phyloP scores from a whole-genome alignment of 1,284 basidiomycete species.

The Heterobasidion parviporum region DNA sequence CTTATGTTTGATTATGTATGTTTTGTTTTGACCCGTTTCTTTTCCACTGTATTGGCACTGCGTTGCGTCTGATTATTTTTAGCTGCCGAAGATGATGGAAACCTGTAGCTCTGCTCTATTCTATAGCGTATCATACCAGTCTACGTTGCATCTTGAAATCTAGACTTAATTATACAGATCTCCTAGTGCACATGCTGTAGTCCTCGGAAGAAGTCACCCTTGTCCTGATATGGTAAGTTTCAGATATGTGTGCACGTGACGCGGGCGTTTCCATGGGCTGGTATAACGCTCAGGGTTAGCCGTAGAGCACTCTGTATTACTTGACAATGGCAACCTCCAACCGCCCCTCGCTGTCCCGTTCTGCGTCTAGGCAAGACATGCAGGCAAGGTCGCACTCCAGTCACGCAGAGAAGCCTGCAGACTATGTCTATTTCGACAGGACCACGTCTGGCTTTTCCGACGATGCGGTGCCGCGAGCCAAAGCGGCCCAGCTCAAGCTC shows the following conservation, averaged over 20 bases:
- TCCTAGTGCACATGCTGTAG: too few relatives aligned
- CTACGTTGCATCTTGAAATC: too few relatives aligned
- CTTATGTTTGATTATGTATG: not conserved
- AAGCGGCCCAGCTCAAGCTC: constrained; percentile 93
- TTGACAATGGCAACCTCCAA: constrained; percentile 16
- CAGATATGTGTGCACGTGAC: not conserved
- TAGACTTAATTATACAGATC: too few relatives aligned
- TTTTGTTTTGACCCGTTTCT: not conserved
- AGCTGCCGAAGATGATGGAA: too few relatives aligned
- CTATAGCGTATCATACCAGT: too few relatives aligned
- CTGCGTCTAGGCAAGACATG: constrained; percentile 22
- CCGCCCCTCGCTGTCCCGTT: constrained; percentile 17
- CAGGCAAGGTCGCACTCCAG: constrained; percentile 12
- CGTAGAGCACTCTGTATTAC: not conserved
- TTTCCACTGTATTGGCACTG: not conserved
- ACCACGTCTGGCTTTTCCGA: constrained; percentile 80
- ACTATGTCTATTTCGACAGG: constrained; percentile 96
- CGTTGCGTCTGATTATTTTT: too few relatives aligned
- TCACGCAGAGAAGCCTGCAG: constrained; percentile 30
- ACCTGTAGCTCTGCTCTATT: too few relatives aligned
- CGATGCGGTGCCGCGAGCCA: constrained; percentile 86
- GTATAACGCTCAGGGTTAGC: not conserved
- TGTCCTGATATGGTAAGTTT: too few relatives aligned
- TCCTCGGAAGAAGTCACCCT: too few relatives aligned
- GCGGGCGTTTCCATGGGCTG: not conserved